Conservation (phyloP, 805 yeast genomes). For the Nakazawaea pomicola region DNA sequence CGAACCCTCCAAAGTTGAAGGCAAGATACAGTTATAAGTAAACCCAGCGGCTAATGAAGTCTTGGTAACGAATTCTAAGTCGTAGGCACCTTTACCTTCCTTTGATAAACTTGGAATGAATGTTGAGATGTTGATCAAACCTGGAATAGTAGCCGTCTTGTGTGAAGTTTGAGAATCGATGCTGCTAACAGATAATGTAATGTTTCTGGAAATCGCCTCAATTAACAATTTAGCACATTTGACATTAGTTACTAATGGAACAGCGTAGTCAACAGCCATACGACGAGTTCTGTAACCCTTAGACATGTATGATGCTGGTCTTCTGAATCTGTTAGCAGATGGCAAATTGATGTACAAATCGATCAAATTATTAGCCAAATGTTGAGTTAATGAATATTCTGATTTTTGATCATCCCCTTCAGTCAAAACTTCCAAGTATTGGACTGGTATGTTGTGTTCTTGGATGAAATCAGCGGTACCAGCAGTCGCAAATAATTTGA, state of each 20-base stretch:
- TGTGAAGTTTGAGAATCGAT: constrained; percentile 91
- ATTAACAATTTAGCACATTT: constrained; percentile 93
- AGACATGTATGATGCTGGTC: constrained; percentile 97
- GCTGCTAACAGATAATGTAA: constrained; percentile 61
- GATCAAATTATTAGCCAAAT: constrained; percentile 92
- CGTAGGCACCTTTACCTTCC: constrained; percentile 37
- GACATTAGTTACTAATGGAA: constrained; percentile 96
- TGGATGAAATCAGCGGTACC: constrained; percentile 98
- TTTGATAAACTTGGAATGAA: constrained; percentile 64
- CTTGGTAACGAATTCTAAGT: constrained; percentile 65
- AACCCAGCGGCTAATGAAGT: constrained; percentile 80
- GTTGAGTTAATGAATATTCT: constrained; percentile 94
- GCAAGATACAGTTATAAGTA: constrained; percentile 77
- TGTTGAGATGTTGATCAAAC: constrained; percentile 77
- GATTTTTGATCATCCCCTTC: constrained; percentile 73
- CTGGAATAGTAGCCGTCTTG: constrained; percentile 76
- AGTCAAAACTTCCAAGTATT: constrained; percentile 82
- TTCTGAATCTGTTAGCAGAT: constrained; percentile 92
- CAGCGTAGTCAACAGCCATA: constrained; percentile 98
- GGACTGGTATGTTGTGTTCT: constrained; percentile 92
- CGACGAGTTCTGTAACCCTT: constrained; percentile 98
- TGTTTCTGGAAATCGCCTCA: constrained; percentile 83
- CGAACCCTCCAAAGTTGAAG: constrained; percentile 60
- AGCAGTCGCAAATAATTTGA: constrained; percentile 90
- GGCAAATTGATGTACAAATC: constrained; percentile 96